Evolutionary conservation across 805 yeast species (phyloP).

Genomic region (Dipodascopsis uninucleata): DNA sequence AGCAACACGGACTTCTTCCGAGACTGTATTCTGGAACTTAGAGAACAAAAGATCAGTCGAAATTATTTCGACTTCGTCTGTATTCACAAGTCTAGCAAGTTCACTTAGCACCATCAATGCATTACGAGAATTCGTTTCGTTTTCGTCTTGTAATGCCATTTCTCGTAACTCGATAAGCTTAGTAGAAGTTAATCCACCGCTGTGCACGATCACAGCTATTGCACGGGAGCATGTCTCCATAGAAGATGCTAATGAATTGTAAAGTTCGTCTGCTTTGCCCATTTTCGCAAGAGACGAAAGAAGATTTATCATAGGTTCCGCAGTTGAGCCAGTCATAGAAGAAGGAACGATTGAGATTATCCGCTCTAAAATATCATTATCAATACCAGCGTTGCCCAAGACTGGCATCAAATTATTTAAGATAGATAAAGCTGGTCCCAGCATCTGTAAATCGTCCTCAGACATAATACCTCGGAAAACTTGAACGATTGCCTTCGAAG

Average conservation of each 20-base stretch:
- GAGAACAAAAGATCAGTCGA: constrained; percentile 37
- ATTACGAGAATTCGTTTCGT: constrained; percentile 1
- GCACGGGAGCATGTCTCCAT: constrained; percentile 19
- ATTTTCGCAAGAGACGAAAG: constrained; percentile 5
- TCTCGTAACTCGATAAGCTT: constrained; percentile 1
- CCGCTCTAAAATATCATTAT: constrained; percentile 1
- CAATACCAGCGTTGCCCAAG: neutral
- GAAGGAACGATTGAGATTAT: constrained; percentile 6
- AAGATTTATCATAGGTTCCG: constrained; percentile 15
- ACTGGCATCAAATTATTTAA: constrained; percentile 7
- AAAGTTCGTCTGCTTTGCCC: constrained; percentile 6
- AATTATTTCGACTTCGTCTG: constrained; percentile 7
- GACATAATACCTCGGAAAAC: constrained; percentile 9
- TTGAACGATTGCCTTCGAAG: constrained; percentile 15
- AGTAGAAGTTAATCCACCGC: constrained; percentile 11
- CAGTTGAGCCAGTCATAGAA: constrained; percentile 3
- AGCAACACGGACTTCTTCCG: constrained; percentile 40
- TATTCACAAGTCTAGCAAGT: constrained; percentile 10
- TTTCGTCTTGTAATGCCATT: neutral
- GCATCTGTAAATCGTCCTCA: constrained; percentile 17
- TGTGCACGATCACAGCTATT: constrained; percentile 14
- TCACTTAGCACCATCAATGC: constrained; percentile 22
- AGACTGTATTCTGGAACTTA: constrained; percentile 38
- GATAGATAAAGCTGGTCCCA: constrained; percentile 17
- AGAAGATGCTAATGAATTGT: constrained; percentile 1